phyloP scores from a whole-genome alignment of 129 eudicot species.

The Deinandra increscens region DNA sequence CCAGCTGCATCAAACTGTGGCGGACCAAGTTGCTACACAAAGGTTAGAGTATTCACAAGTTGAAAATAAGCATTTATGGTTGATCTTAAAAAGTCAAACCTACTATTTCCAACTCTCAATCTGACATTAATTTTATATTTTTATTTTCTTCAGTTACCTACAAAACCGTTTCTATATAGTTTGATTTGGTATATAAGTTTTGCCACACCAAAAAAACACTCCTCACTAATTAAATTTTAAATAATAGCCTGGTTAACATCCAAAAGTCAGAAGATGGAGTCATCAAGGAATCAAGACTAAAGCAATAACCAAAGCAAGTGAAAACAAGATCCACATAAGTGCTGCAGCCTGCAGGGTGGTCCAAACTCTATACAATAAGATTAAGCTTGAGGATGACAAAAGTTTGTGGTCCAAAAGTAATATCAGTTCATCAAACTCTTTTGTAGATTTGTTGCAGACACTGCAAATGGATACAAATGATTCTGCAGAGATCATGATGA shows the following conservation, averaged over 20 bases:
- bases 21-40: conserved; percentile 53
- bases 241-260: neutral
- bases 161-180: neutral
- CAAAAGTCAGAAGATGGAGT: conserved; percentile 19
- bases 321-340: conserved; percentile 28
- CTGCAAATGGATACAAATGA: conserved; percentile 33
- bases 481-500: conserved; percentile 29
- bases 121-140: neutral
- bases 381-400: conserved; percentile 27
- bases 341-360: conserved; percentile 38
- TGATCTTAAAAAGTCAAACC: conserved; percentile 14
- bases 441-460: conserved; percentile 23
- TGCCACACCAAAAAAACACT: neutral
- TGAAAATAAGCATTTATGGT: conserved; percentile 18
- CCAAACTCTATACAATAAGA: conserved; percentile 25
- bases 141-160: neutral
- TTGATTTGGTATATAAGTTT: neutral
- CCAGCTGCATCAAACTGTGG: conserved; percentile 64
- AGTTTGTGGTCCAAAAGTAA: conserved; percentile 38
- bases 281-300: conserved; percentile 21
- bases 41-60: conserved; percentile 6
- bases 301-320: conserved; percentile 27
- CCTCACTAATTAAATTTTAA: neutral
- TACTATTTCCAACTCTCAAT: conserved; percentile 3
- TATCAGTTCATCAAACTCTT: conserved; percentile 27